Evolutionary conservation across 2,329 filamentous ascomycete genomes (phyloP).

Genomic region (Fusarium goolgardi): DNA sequence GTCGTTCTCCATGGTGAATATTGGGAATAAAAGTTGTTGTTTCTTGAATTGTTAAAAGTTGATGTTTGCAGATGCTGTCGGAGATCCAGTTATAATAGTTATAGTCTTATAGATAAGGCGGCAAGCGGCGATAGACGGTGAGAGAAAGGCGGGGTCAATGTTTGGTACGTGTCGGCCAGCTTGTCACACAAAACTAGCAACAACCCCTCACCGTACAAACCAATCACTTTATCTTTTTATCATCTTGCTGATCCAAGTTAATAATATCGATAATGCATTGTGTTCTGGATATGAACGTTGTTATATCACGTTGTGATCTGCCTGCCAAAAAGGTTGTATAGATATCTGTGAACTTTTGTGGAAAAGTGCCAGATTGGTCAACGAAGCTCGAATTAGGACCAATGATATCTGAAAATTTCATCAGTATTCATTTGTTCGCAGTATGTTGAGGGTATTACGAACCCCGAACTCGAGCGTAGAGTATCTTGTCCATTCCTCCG

Average conservation of each 20-base stretch:
- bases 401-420: no score
- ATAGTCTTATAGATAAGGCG: background rate
- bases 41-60: background rate
- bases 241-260: background rate
- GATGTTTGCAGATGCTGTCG: background rate
- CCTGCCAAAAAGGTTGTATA: background rate
- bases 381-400: no score
- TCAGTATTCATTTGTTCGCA: no score
- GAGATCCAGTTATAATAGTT: background rate
- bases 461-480: no score
- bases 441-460: no score
- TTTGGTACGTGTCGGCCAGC: constrained; percentile 2
- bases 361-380: no score
- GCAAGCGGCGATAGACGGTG: background rate
- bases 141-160: constrained; percentile 2
- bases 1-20: constrained; percentile 17
- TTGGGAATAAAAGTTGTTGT: background rate
- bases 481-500: no score
- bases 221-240: background rate
- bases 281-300: background rate
- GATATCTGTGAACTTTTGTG: no score
- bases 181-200: constrained; percentile 7
- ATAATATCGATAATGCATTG: background rate
- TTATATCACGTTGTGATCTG: background rate
- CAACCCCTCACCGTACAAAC: background rate